A percentile compares a stretch with the other conserved stretches of the same genome.
Conservation (phyloP, 768 basidiomycete species). For the Strobilomyces dryophilus region DNA sequence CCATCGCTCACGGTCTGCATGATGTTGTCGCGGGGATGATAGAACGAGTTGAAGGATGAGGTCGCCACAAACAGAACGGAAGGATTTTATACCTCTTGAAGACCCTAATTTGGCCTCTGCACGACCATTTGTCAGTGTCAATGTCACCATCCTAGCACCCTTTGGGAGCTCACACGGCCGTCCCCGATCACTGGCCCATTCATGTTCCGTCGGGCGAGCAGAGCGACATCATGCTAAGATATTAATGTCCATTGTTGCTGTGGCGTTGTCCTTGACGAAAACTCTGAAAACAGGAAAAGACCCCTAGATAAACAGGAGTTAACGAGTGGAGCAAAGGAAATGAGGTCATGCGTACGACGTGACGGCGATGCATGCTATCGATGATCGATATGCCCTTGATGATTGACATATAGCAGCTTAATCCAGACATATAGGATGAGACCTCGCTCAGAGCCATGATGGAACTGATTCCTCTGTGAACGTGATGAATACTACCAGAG, state of each 20-base stretch:
- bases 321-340: not conserved
- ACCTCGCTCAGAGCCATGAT: too few species aligned
- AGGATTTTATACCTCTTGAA: constrained; percentile 3
- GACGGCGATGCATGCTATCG: not conserved
- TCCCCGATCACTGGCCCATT: not conserved
- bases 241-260: too few species aligned
- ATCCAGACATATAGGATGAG: too few species aligned
- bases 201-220: not conserved
- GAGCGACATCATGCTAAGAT: too few species aligned
- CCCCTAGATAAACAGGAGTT: too few species aligned
- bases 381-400: too few species aligned
- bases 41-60: not conserved
- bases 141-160: not conserved
- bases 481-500: not conserved
- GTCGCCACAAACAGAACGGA: too few species aligned
- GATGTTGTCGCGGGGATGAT: constrained; percentile 1
- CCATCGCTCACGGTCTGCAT: constrained; percentile 9
- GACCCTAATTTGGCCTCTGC: constrained; percentile 4
- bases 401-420: too few species aligned
- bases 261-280: too few species aligned
- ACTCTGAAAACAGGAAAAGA: too few species aligned
- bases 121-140: not conserved
- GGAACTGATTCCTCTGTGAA: not conserved
- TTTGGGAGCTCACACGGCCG: not conserved
- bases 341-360: not conserved